Conservation (phyloP, 163 green algal genomes). For the Chlorella variabilis region DNA sequence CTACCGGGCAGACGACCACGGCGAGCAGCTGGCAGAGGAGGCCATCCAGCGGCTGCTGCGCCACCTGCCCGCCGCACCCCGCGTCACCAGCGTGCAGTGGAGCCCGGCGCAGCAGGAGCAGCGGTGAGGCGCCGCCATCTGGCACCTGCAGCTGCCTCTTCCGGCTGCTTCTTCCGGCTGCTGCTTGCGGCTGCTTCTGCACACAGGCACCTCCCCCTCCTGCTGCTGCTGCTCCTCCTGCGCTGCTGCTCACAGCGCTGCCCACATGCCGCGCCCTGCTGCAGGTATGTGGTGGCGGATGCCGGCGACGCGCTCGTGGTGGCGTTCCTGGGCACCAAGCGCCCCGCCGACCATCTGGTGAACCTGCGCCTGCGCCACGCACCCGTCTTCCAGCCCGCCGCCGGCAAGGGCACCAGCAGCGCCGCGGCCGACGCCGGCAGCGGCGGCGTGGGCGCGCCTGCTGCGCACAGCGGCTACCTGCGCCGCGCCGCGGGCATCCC, state of each 20-base stretch:
- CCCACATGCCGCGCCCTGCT: background rate
- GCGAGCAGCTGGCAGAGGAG: constrained; percentile 11
- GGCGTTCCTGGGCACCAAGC: constrained; percentile 80
- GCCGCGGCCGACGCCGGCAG: background rate
- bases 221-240: constrained; percentile 51
- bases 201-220: constrained; percentile 45
- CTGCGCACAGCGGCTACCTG: constrained; percentile 78
- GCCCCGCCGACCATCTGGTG: constrained; percentile 15
- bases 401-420: background rate
- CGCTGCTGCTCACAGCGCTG: too few species aligned
- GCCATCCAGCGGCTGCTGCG: constrained; percentile 15
- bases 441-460: constrained; percentile 12
- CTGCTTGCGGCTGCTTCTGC: background rate
- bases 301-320: constrained; percentile 59
- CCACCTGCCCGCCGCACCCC: constrained; percentile 1
- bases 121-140: too few species aligned
- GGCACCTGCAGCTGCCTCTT: background rate
- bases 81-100: constrained; percentile 5
- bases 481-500: constrained; percentile 57
- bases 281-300: constrained; percentile 74
- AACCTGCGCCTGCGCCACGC: constrained; percentile 30
- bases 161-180: background rate
- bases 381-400: background rate
- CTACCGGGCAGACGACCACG: background rate
- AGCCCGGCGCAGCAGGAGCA: constrained; percentile 10